Conservation (phyloP, 768 basidiomycete genomes). For the Pleurotus platypus region DNA sequence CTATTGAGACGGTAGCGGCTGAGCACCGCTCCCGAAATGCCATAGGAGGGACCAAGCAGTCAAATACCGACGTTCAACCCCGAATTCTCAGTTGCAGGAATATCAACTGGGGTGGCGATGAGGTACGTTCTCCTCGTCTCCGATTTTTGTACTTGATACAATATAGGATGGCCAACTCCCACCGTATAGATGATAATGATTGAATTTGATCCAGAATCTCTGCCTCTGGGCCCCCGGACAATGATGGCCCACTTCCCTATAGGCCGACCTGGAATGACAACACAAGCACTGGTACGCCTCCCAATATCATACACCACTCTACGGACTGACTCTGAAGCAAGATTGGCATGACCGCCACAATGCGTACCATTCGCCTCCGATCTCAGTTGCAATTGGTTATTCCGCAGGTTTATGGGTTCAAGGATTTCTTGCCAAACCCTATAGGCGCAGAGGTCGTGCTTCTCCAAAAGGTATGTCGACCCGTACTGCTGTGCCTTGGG, state of each 20-base stretch:
- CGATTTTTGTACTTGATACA: not conserved
- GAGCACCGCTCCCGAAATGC: constrained; percentile 15
- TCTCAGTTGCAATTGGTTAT: constrained; percentile 11
- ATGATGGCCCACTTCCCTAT: constrained; percentile 27
- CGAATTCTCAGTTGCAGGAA: constrained; percentile 18
- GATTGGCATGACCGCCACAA: constrained; percentile 26
- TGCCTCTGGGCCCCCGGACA: constrained; percentile 22
- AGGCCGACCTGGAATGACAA: constrained; percentile 22
- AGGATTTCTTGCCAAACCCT: constrained; percentile 21
- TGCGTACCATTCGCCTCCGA: constrained; percentile 11
- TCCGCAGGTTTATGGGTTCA: constrained; percentile 25
- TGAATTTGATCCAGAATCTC: constrained; percentile 19
- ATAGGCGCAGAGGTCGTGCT: constrained; percentile 27
- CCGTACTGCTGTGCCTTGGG: no score
- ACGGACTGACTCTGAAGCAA: constrained; percentile 4
- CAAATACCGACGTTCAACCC: constrained; percentile 11
- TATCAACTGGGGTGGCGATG: constrained; percentile 22
- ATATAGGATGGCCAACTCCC: not conserved
- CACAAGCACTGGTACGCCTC: constrained; percentile 23
- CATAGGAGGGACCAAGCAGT: constrained; percentile 5
- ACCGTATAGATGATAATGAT: constrained; percentile 23
- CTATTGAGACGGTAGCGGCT: constrained; percentile 16
- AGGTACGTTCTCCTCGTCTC: constrained; percentile 14
- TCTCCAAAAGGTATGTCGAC: constrained; percentile 21
- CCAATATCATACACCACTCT: not conserved